Percentiles rank a stretch among this genome's conserved stretches.
Conservation (phyloP, 2,329 filamentous ascomycete species). For the Pestalotiopsis sp. region DNA sequence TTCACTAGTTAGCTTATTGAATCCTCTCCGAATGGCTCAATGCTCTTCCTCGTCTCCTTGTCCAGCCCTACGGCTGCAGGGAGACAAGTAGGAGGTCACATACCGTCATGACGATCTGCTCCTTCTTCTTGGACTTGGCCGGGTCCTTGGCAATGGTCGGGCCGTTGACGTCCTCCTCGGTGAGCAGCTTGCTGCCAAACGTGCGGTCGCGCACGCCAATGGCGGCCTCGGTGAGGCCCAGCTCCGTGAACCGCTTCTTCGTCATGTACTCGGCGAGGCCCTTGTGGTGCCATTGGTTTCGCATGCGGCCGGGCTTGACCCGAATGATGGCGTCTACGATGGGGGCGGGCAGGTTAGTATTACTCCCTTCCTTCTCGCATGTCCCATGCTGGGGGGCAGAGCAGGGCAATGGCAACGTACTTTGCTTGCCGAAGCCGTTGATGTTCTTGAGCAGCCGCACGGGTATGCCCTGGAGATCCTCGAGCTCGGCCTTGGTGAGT, state of each 20-base stretch:
- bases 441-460: slow-evolving; percentile 47
- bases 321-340: slow-evolving; percentile 35
- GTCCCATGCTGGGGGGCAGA: neutral
- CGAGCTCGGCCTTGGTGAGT: slow-evolving; percentile 36
- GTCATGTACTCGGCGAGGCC: slow-evolving; percentile 38
- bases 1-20: neutral
- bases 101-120: slow-evolving; percentile 27
- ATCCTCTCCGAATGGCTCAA: slow-evolving; percentile 17
- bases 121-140: slow-evolving; percentile 27
- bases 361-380: neutral
- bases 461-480: slow-evolving; percentile 42
- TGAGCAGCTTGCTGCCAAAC: slow-evolving; percentile 26
- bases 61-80: too few species aligned
- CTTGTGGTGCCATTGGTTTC: slow-evolving; percentile 37
- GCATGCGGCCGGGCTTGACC: slow-evolving; percentile 36
- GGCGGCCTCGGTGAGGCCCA: slow-evolving; percentile 33
- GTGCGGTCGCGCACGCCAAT: slow-evolving; percentile 36
- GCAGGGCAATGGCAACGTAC: slow-evolving; percentile 23
- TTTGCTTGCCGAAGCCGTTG: slow-evolving; percentile 40
- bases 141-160: slow-evolving; percentile 12
- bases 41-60: neutral
- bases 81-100: slow-evolving; percentile 5
- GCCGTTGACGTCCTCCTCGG: slow-evolving; percentile 19
- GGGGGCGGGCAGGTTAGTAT: neutral
- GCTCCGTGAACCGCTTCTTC: slow-evolving; percentile 30